phyloP scores from a whole-genome alignment of 305 asterid genomes.

The Fraxinus greggii region DNA sequence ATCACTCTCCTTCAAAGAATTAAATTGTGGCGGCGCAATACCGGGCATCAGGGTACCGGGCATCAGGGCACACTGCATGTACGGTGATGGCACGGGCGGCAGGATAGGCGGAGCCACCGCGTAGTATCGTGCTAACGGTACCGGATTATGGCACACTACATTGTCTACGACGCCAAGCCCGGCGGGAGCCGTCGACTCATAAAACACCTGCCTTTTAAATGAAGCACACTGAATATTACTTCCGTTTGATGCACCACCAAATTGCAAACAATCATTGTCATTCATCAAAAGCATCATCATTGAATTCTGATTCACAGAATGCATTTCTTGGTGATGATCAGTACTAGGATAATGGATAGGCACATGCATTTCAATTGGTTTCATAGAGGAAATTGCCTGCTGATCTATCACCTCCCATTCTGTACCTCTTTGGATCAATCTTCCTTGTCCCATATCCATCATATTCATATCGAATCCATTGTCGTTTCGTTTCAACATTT shows the following conservation, averaged over 20 bases:
- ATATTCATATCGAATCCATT: slow-evolving; percentile 3
- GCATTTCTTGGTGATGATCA: slow-evolving; percentile 23
- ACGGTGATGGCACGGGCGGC: slow-evolving; percentile 14
- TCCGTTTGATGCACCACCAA: slow-evolving; percentile 22
- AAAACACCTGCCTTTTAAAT: slow-evolving; percentile 16
- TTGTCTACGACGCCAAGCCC: slow-evolving; percentile 20
- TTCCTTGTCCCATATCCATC: slow-evolving; percentile 18
- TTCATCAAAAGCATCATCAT: slow-evolving; percentile 45
- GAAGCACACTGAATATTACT: slow-evolving; percentile 25
- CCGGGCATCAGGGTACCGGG: slow-evolving; percentile 18
- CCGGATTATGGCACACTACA: slow-evolving; percentile 23
- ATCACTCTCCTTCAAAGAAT: slow-evolving; percentile 15
- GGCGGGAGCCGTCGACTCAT: slow-evolving; percentile 18
- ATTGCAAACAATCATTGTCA: slow-evolving; percentile 20
- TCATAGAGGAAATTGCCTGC: slow-evolving; percentile 9
- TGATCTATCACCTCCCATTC: slow-evolving; percentile 27
- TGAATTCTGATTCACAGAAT: slow-evolving; percentile 27
- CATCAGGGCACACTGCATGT: slow-evolving; percentile 7
- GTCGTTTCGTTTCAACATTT: slow-evolving; percentile 19
- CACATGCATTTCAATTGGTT: slow-evolving; percentile 10
- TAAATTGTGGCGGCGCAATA: slow-evolving; percentile 1
- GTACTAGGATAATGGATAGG: slow-evolving; percentile 22
- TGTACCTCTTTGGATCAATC: slow-evolving; percentile 28
- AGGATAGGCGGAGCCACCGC: slow-evolving; percentile 19
- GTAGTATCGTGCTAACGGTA: slow-evolving; percentile 20